A percentile compares a stretch with the other conserved stretches of the same genome.
These are phyloP conservation scores for Colletotrichum sp. DNA, from an alignment of 2,329 filamentous ascomycete species.

Conservation along the genomic window DNA sequence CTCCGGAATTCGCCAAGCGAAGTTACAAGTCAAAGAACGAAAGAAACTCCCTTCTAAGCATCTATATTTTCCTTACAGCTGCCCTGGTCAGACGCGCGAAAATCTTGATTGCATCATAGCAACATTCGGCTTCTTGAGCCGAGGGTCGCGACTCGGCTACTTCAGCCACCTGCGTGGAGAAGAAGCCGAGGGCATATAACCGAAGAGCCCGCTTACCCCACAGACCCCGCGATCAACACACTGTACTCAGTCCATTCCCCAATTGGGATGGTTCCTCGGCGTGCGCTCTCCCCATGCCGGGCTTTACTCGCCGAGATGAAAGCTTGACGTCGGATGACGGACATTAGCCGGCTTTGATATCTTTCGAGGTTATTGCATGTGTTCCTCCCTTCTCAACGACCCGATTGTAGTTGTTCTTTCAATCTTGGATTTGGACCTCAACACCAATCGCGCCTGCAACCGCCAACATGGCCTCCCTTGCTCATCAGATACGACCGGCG, in stretches of 20 bases:
- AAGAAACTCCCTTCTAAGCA: neutral
- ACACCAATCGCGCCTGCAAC: neutral
- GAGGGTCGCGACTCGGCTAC: neutral
- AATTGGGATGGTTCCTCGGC: neutral
- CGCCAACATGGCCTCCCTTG: neutral
- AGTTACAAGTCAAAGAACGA: neutral
- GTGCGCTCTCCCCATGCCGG: neutral
- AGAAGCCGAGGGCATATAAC: conserved; percentile 14
- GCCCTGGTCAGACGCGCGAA: neutral
- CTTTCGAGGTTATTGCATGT: neutral
- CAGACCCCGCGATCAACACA: neutral
- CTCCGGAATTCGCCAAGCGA: accelerated
- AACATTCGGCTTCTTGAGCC: neutral
- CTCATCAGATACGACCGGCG: neutral
- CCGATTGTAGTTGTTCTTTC: neutral
- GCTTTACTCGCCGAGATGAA: neutral
- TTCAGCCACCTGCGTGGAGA: neutral
- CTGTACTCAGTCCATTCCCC: neutral
- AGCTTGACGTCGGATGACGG: neutral
- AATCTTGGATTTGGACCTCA: neutral
- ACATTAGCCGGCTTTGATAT: too few species aligned
- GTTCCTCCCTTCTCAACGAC: neutral
- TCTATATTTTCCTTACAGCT: neutral
- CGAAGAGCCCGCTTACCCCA: neutral
- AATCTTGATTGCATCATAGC: neutral